A percentile compares a stretch with the other conserved stretches of the same genome.
Evolutionary conservation across 2,329 filamentous ascomycete species (phyloP).

Genomic region (Elsinoe necatrix): DNA sequence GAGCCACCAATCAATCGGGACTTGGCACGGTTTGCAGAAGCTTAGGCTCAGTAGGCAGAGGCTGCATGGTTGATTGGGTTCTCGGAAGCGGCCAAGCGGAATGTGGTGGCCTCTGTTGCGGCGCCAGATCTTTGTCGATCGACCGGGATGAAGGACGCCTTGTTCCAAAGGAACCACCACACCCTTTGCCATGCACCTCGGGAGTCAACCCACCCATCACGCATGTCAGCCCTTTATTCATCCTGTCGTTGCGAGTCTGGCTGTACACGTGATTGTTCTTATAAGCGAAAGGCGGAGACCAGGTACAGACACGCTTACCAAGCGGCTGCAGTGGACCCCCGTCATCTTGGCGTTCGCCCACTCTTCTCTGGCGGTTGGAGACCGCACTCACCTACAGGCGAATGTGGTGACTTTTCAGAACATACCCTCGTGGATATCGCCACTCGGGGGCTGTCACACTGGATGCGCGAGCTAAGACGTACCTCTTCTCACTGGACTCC

Average conservation of each 20-base stretch:
- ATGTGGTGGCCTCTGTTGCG: neutral
- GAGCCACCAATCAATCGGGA: slow-evolving; percentile 8
- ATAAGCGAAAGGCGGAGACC: neutral
- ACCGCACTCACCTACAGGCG: too few species aligned
- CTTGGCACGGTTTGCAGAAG: slow-evolving; percentile 9
- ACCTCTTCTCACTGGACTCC: too few species aligned
- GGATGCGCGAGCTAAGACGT: too few species aligned
- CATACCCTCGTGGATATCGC: too few species aligned
- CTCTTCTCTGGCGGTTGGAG: too few species aligned
- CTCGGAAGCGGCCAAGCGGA: neutral
- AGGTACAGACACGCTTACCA: too few species aligned
- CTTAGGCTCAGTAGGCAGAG: neutral
- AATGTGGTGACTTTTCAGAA: too few species aligned
- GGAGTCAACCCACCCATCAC: neutral
- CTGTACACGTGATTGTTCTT: neutral
- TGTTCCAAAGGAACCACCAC: neutral
- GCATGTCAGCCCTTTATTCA: neutral
- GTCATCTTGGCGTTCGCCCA: neutral
- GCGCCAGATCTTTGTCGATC: neutral
- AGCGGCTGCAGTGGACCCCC: neutral
- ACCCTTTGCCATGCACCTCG: neutral
- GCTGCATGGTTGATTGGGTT: slow-evolving; percentile 6
- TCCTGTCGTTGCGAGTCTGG: neutral
- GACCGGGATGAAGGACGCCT: neutral
- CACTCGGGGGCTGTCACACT: too few species aligned